Evolutionary conservation across 441 rosid species (phyloP), one percentile per base, ranked within the genome.

Genomic region (Populus trichocarpa): DNA sequence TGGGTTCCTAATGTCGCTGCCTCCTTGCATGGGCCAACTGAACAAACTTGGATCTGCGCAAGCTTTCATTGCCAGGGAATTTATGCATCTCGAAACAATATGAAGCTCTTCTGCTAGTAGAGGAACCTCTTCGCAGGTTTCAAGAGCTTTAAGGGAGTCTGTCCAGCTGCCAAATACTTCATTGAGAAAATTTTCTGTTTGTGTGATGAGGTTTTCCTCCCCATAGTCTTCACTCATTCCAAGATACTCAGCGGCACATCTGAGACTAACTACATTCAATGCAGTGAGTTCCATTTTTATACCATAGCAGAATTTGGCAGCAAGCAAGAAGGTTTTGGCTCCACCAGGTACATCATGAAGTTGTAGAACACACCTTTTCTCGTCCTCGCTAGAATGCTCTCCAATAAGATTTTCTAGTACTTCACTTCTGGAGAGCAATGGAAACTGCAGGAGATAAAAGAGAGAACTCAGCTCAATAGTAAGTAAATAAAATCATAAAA

Each of bases 161-260:
- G 85, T 82, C 99, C 99, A 94, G 80, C 78, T 85, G 6, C 86
- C 83, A 32, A 88, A 85, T 66, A 91, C 71, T 71, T 96, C 95
- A 13, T 82, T 85, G 20, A 96, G 89, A 75, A 91, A 92, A 73
- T 23, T 87, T 82, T 93, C 99, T 0, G 97, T 86, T 81, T 88
- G 93, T 25, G 57, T 8, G 16, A 91, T 88, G 84, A 94, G 97
- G 82, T 96, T 96, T 67, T 88, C 87, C 64, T 89, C 94, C 70
- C 94, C 94, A 7, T 84, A 87, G 28, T 89, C 92, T 67, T 96
- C 97, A 26, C 69, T 89, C 98, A 96, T 96, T 42, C 76, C 86
- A 65, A 96, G 94, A 85, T 89, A 90, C 88, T 94, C 97, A 11
- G 97, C 93, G 18, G 97, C 97, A 70, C 99, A 96, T 78, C 96